Evolutionary conservation across 805 yeast species (phyloP).

Genomic region (Kurtzmaniella fragi): DNA sequence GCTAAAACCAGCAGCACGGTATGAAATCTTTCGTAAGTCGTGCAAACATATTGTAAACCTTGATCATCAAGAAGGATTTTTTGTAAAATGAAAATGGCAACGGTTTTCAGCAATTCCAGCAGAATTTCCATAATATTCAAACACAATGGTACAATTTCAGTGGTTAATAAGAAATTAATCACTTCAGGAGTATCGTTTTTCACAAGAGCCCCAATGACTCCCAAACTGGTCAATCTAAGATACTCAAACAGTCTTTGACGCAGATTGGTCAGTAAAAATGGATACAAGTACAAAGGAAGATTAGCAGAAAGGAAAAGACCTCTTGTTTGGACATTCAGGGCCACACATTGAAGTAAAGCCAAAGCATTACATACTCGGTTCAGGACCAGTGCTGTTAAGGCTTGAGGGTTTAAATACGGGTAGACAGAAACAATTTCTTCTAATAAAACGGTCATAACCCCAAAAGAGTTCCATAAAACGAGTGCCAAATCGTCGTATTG

Average conservation of each 20-base stretch:
- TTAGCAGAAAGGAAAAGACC: slow-evolving; percentile 82
- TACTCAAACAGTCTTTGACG: slow-evolving; percentile 93
- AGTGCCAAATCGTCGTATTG: slow-evolving; percentile 91
- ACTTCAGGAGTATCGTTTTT: slow-evolving; percentile 96
- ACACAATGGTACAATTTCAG: slow-evolving; percentile 94
- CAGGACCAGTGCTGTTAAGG: slow-evolving; percentile 76
- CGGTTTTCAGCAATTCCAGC: slow-evolving; percentile 90
- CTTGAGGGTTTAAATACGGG: slow-evolving; percentile 85
- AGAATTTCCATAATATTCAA: slow-evolving; percentile 93
- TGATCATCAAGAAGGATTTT: slow-evolving; percentile 88
- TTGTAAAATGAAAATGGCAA: slow-evolving; percentile 93
- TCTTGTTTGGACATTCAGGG: slow-evolving; percentile 89
- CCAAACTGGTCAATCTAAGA: slow-evolving; percentile 84
- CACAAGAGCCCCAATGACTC: slow-evolving; percentile 95
- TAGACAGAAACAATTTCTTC: slow-evolving; percentile 90
- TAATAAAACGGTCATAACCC: slow-evolving; percentile 87
- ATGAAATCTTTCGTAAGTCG: slow-evolving; percentile 88
- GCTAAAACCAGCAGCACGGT: slow-evolving; percentile 89
- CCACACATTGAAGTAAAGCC: slow-evolving; percentile 93
- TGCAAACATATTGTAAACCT: slow-evolving; percentile 89
- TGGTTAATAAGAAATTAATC: slow-evolving; percentile 83
- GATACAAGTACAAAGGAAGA: slow-evolving; percentile 87
- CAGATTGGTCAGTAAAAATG: slow-evolving; percentile 87
- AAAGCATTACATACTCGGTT: slow-evolving; percentile 94
- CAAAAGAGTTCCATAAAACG: slow-evolving; percentile 93